phyloP scores from a whole-genome alignment of 805 yeast species.

The Starmera caribaea region DNA sequence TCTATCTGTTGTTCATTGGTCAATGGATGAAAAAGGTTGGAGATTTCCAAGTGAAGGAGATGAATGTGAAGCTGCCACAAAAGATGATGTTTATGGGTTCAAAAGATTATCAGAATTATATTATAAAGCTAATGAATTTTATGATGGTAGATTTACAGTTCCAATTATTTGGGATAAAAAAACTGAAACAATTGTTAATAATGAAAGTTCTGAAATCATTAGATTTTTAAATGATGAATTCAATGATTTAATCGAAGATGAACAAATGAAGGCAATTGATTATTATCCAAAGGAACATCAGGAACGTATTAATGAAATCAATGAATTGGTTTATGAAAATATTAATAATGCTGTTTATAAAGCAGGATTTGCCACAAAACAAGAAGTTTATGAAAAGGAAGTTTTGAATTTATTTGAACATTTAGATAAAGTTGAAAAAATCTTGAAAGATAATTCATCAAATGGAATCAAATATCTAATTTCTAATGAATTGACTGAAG shows the following conservation, averaged over 20 bases:
- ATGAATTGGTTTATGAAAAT: slow-evolving; percentile 73
- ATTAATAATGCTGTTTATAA: slow-evolving; percentile 93
- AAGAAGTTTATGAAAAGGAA: slow-evolving; percentile 69
- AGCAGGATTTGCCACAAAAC: slow-evolving; percentile 79
- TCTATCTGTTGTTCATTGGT: slow-evolving; percentile 83
- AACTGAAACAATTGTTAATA: slow-evolving; percentile 74
- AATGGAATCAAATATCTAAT: slow-evolving; percentile 33
- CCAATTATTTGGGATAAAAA: slow-evolving; percentile 92
- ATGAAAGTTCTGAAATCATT: slow-evolving; percentile 85
- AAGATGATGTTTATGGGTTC: slow-evolving; percentile 51
- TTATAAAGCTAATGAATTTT: slow-evolving; percentile 63
- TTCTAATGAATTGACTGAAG: slow-evolving; percentile 72
- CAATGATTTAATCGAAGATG: slow-evolving; percentile 41
- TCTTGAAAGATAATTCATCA: slow-evolving; percentile 34
- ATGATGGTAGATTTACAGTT: slow-evolving; percentile 79
- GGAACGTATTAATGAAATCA: slow-evolving; percentile 60
- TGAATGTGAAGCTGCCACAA: slow-evolving; percentile 33
- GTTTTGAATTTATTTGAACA: slow-evolving; percentile 53
- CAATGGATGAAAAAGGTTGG: slow-evolving; percentile 86
- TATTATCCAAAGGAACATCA: slow-evolving; percentile 51
- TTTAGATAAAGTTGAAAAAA: slow-evolving; percentile 59
- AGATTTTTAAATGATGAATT: slow-evolving; percentile 76
- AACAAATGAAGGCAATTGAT: slow-evolving; percentile 39
- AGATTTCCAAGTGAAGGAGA: slow-evolving; percentile 47
- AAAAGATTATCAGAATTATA: slow-evolving; percentile 63